Percentiles rank a stretch among this genome's conserved stretches.
These are phyloP conservation scores for Cercospora nicotianae DNA, from an alignment of 2,329 filamentous ascomycete genomes.

Conservation along the genomic window DNA sequence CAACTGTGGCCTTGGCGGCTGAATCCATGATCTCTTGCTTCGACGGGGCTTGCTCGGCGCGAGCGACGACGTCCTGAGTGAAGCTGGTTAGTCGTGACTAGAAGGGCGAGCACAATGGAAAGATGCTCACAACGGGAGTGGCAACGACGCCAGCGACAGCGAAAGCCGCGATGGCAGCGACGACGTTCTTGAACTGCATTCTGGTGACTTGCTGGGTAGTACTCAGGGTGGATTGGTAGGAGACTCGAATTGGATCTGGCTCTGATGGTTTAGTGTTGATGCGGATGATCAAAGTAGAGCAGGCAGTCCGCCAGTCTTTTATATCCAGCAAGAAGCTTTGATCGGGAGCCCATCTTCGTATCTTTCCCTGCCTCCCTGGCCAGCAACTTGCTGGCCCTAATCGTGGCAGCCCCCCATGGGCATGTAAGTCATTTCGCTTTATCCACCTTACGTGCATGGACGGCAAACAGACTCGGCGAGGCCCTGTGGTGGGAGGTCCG, in stretches of 20 bases:
- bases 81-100: neutral
- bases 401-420: neutral
- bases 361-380: neutral
- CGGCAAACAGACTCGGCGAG: neutral
- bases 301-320: neutral
- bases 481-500: neutral
- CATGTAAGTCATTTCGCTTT: neutral
- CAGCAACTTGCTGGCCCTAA: neutral
- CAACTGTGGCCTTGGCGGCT: no score
- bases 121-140: neutral
- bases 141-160: neutral
- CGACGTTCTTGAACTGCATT: neutral
- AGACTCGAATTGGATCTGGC: no score
- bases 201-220: neutral
- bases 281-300: neutral
- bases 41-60: neutral
- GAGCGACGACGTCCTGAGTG: neutral
- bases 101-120: no score
- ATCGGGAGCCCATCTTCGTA: neutral
- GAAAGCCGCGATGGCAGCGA: neutral
- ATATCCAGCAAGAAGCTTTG: neutral
- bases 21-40: neutral
- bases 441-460: neutral
- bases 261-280: neutral
- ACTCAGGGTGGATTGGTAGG: no score